phyloP scores from a whole-genome alignment of 2,329 filamentous ascomycete species.

The Domatiomyces catenatus region DNA sequence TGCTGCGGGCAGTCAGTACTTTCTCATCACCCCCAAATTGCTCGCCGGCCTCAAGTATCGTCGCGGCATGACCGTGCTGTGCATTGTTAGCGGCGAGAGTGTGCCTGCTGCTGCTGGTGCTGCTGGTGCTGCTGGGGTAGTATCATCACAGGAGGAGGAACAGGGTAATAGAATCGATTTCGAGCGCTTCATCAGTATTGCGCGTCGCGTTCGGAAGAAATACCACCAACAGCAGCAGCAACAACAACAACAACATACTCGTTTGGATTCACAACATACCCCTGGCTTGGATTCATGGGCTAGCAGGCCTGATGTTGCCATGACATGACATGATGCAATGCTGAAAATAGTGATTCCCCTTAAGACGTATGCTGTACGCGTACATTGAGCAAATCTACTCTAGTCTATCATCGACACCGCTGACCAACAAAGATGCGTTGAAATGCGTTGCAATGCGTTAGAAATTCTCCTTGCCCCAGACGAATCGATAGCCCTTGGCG shows the following conservation, averaged over 20 bases:
- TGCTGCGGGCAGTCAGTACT: conserved; percentile 56
- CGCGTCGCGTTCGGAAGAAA: too few relatives aligned
- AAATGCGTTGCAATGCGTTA: conserved; percentile 16
- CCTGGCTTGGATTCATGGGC: too few relatives aligned
- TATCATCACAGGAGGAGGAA: too few relatives aligned
- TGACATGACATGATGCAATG: background rate
- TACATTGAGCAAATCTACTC: too few relatives aligned
- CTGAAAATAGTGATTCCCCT: too few relatives aligned
- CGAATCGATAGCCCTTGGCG: conserved; percentile 40
- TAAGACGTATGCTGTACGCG: too few relatives aligned
- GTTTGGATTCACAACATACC: too few relatives aligned
- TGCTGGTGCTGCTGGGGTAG: conserved; percentile 20
- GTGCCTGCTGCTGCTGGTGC: conserved; percentile 24
- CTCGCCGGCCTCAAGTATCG: conserved; percentile 75
- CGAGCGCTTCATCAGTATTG: conserved; percentile 21
- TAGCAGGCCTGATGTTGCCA: too few relatives aligned
- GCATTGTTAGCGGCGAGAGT: conserved; percentile 75
- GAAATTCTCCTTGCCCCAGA: conserved; percentile 40
- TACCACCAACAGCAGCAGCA: too few relatives aligned
- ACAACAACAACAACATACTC: background rate
- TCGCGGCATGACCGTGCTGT: conserved; percentile 78
- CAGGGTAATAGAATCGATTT: conserved; percentile 24
- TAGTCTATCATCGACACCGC: too few relatives aligned
- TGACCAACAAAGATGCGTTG: too few relatives aligned
- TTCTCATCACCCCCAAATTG: conserved; percentile 93